Evolutionary conservation across 176 grass and related monocot genomes (phyloP).

Genomic region (Eragrostis curvula): DNA sequence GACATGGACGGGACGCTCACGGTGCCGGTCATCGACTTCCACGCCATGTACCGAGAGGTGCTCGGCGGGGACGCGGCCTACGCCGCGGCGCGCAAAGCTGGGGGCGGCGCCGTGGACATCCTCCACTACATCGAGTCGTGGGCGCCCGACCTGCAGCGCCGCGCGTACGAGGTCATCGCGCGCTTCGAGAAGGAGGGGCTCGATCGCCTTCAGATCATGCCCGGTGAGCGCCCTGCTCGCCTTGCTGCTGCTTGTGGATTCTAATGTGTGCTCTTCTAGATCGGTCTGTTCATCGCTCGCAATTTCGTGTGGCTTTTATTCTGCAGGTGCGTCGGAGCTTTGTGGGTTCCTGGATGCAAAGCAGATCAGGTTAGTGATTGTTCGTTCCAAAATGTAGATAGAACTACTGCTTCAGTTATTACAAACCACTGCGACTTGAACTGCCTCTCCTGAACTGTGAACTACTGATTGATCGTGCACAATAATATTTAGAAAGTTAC

Average conservation of each 20-base stretch:
- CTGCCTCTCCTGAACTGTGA: not conserved
- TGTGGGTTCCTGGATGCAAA: conserved; percentile 76
- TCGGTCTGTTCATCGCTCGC: not conserved
- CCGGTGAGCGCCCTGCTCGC: conserved; percentile 42
- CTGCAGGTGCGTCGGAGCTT: conserved; percentile 79
- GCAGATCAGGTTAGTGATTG: conserved; percentile 63
- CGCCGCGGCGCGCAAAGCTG: conserved; percentile 40
- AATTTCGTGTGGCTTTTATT: conserved; percentile 1
- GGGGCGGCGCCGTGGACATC: conserved; percentile 74
- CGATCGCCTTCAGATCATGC: conserved; percentile 95
- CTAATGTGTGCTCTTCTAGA: not conserved
- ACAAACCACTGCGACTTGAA: not conserved
- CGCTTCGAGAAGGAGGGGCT: conserved; percentile 82
- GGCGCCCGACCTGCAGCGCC: conserved; percentile 64
- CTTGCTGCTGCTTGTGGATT: not conserved
- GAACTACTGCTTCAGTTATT: not conserved
- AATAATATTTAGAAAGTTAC: not conserved
- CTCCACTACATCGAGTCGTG: conserved; percentile 76
- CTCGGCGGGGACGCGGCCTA: conserved; percentile 72
- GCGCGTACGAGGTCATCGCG: conserved; percentile 81
- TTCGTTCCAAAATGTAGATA: not conserved
- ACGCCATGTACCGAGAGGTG: conserved; percentile 87
- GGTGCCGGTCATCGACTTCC: conserved; percentile 93
- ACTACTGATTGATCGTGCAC: not conserved
- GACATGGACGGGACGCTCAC: conserved; percentile 99